Conservation (phyloP, 2,329 filamentous ascomycete genomes). For the Aspergillus luchuensis region DNA sequence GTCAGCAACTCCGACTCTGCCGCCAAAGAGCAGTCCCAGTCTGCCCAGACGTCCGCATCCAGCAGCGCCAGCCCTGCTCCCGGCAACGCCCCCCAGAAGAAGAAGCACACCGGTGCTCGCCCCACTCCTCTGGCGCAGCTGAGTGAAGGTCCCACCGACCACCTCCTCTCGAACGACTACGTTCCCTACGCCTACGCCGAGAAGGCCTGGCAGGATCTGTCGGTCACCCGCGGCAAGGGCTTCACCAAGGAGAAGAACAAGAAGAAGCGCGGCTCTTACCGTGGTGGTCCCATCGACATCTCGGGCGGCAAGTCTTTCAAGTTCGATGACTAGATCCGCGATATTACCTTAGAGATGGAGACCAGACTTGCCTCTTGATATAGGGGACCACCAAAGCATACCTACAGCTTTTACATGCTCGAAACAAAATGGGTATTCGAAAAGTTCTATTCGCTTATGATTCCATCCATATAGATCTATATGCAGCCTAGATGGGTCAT, state of each 20-base stretch:
- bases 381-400: neutral
- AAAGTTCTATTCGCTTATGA: slow-evolving; percentile 11
- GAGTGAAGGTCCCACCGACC: slow-evolving; percentile 66
- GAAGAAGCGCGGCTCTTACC: slow-evolving; percentile 88
- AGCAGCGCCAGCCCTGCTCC: slow-evolving; percentile 53
- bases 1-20: slow-evolving; percentile 32
- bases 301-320: slow-evolving; percentile 81
- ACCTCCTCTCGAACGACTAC: slow-evolving; percentile 77
- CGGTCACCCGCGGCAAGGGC: slow-evolving; percentile 89
- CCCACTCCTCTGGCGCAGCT: slow-evolving; percentile 76
- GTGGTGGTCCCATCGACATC: slow-evolving; percentile 85
- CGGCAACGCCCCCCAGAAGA: slow-evolving; percentile 32
- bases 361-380: neutral
- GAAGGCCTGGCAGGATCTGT: slow-evolving; percentile 82
- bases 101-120: slow-evolving; percentile 55
- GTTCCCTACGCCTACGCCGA: slow-evolving; percentile 85
- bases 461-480: slow-evolving; percentile 18
- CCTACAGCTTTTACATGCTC: neutral
- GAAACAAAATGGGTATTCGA: neutral
- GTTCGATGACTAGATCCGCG: slow-evolving; percentile 74
- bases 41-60: slow-evolving; percentile 46
- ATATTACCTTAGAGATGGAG: neutral
- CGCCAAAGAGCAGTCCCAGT: slow-evolving; percentile 23
- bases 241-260: slow-evolving; percentile 99
- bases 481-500: slow-evolving; percentile 17